Percentiles rank a stretch among this genome's conserved stretches.
phyloP scores from a whole-genome alignment of 2,329 filamentous ascomycete species.

The Apiospora arundinis region DNA sequence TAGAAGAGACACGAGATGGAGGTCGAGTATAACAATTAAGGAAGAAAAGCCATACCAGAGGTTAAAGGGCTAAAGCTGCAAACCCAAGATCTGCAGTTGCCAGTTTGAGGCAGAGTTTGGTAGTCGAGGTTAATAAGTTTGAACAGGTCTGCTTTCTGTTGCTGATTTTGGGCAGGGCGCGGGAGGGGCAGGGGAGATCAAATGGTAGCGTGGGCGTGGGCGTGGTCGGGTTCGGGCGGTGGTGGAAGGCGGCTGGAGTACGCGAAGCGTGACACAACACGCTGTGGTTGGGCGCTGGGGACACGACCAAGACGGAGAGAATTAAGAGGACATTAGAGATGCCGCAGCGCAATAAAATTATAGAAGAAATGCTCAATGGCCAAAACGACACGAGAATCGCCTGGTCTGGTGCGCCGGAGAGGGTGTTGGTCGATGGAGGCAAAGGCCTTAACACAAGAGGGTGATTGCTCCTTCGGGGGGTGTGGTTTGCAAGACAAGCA shows the following conservation, averaged over 20 bases:
- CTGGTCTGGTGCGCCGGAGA: conserved; percentile 28
- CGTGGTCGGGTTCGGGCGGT: conserved; percentile 6
- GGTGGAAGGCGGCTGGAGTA: neutral
- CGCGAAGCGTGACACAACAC: conserved; percentile 35
- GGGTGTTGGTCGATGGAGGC: conserved; percentile 28
- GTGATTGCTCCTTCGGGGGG: conserved; percentile 11
- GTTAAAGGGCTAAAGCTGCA: conserved; percentile 2
- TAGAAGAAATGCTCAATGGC: conserved; percentile 26
- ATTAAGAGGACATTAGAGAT: conserved; percentile 34
- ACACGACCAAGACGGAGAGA: conserved; percentile 31
- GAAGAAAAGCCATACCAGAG: conserved; percentile 20
- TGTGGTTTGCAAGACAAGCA: conserved; percentile 19
- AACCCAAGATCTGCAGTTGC: neutral
- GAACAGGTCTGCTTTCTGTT: neutral
- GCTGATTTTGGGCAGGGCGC: neutral
- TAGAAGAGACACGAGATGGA: neutral
- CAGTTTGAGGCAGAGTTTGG: conserved; percentile 17
- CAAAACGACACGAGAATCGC: conserved; percentile 35
- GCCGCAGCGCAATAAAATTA: conserved; percentile 18
- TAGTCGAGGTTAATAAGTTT: conserved; percentile 18
- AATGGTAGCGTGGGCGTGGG: conserved; percentile 2
- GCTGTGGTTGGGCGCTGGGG: conserved; percentile 27
- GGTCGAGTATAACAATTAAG: conserved; percentile 20
- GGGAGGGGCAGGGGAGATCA: conserved; percentile 23
- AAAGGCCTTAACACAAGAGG: conserved; percentile 27